Conservation (phyloP, 257 asterid species). For the Penstemon eatonii region DNA sequence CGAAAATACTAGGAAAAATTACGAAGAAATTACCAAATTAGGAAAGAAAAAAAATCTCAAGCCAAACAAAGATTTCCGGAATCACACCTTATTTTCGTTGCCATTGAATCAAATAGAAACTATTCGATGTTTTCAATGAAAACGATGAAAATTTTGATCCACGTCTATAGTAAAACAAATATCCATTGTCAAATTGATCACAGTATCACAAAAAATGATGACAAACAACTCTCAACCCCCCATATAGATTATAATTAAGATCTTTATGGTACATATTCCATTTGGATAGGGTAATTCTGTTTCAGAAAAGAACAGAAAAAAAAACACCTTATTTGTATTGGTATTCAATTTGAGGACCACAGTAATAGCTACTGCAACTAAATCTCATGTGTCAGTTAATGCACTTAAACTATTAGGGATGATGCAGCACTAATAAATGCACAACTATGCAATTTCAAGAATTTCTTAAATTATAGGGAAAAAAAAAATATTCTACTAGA, state of each 20-base stretch:
- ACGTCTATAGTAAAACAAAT: background rate
- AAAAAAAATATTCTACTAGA: background rate
- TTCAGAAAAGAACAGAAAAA: constrained; percentile 19
- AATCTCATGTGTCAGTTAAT: constrained; percentile 37
- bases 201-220: constrained; percentile 5
- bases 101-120: too few relatives aligned
- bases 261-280: constrained; percentile 16
- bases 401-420: constrained; percentile 18
- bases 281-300: constrained; percentile 37
- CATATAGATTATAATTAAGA: constrained; percentile 12
- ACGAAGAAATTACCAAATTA: background rate
- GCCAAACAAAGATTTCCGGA: background rate
- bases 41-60: constrained; percentile 11
- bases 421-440: constrained; percentile 18
- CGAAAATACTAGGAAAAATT: too few relatives aligned
- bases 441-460: constrained; percentile 7
- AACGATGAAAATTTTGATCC: too few relatives aligned
- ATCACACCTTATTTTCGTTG: too few relatives aligned
- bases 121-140: too few relatives aligned
- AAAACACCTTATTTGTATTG: constrained; percentile 4
- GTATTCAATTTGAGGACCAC: constrained; percentile 43
- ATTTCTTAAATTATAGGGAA: background rate
- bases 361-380: constrained; percentile 35
- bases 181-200: constrained; percentile 17
- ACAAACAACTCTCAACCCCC: background rate